Conservation (phyloP, 1,139 yeast genomes). For the Diutina pseudorugosa region DNA sequence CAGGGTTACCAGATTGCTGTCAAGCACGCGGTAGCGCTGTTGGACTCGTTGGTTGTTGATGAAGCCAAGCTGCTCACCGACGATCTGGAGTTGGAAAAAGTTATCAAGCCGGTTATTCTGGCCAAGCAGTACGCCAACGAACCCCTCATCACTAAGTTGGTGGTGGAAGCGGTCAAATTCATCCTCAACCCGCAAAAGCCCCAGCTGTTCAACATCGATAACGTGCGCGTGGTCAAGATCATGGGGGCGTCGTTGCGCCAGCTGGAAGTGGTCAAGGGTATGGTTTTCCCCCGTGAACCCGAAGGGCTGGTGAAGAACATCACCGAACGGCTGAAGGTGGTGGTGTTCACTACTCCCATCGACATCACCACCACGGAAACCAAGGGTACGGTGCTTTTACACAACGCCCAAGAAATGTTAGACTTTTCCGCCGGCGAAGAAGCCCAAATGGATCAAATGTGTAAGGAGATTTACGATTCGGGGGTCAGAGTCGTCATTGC, state of each 20-base stretch:
- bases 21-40: slow-evolving; percentile 54
- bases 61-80: slow-evolving; percentile 46
- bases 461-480: slow-evolving; percentile 71
- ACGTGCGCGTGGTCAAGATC: slow-evolving; percentile 87
- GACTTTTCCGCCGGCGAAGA: slow-evolving; percentile 96
- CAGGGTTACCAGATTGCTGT: slow-evolving; percentile 84
- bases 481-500: slow-evolving; percentile 87
- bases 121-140: slow-evolving; percentile 92
- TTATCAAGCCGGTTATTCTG: slow-evolving; percentile 77
- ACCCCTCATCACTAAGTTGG: slow-evolving; percentile 61
- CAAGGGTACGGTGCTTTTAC: slow-evolving; percentile 90
- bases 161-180: slow-evolving; percentile 75
- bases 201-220: slow-evolving; percentile 73
- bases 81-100: slow-evolving; percentile 51
- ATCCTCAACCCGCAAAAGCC: slow-evolving; percentile 60
- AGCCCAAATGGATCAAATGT: slow-evolving; percentile 77
- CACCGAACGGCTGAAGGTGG: slow-evolving; percentile 60
- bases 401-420: slow-evolving; percentile 93
- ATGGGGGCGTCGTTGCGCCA: slow-evolving; percentile 78
- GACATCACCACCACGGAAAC: slow-evolving; percentile 95
- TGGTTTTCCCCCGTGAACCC: slow-evolving; percentile 97
- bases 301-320: slow-evolving; percentile 76
- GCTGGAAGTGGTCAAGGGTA: slow-evolving; percentile 82
- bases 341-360: slow-evolving; percentile 84
- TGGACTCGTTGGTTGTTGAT: slow-evolving; percentile 57